These are phyloP conservation scores for Rhizophagus prolifer DNA, from an alignment of 192 early-diverging fungal genomes.

Conservation along the genomic window DNA sequence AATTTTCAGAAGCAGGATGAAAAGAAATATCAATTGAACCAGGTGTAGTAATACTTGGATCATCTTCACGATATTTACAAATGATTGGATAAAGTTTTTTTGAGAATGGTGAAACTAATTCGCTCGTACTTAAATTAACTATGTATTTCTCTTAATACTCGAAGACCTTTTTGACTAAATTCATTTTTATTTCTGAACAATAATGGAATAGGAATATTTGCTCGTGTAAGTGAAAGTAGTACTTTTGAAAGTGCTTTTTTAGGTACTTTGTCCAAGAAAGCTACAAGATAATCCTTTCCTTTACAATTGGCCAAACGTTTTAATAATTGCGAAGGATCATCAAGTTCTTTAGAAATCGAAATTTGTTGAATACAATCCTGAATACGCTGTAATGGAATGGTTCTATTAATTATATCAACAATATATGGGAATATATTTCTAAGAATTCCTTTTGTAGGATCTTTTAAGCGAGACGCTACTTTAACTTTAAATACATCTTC, in stretches of 20 bases:
- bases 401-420: background rate
- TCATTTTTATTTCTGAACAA: background rate
- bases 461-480: background rate
- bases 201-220: constrained; percentile 18
- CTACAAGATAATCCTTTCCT: constrained; percentile 6
- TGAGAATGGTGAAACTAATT: background rate
- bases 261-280: background rate
- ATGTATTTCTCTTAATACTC: background rate
- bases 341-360: background rate
- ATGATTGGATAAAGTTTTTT: background rate
- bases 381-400: background rate
- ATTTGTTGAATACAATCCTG: background rate
- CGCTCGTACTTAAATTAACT: background rate
- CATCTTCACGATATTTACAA: background rate
- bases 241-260: constrained; percentile 3
- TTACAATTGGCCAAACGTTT: background rate
- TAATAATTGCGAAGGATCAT: background rate
- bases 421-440: constrained; percentile 11
- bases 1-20: constrained; percentile 9
- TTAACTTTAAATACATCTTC: background rate
- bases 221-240: background rate
- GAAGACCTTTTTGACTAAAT: constrained; percentile 2
- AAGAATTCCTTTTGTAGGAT: background rate
- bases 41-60: background rate
- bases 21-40: constrained; percentile 13